Base-by-base conservation (phyloP, 306 rosid species). In the Erythrophleum fordii region DNA sequence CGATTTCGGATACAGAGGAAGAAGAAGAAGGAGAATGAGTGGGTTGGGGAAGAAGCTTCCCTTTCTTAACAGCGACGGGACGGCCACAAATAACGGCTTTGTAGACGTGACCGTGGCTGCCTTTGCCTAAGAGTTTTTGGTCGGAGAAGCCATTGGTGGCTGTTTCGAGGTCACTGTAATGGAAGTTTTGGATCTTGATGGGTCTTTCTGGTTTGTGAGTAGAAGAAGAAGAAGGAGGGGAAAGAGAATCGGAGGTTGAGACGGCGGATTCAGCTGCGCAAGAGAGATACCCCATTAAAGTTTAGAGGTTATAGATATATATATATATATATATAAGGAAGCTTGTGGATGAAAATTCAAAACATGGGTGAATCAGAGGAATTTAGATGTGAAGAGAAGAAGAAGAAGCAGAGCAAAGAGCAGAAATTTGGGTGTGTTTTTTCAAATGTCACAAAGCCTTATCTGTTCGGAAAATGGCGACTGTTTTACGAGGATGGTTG, bases 81-180 rank as follows among this genome's bases (percentile, higher is more conserved):
- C 89, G 90, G 46, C 98, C 98, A 7, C 87, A 87, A 26, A 93
- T 85, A 0, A 91, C 80, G 25, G 97, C 98, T 56, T 91, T 93
- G 83, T 91, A 91, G 77, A 93, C 98, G 46, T 86, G 87, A 4
- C 97, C 97, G 25, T 93, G 98, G 84, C 97, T 93, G 12, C 98
- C 98, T 85, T 91, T 93, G 11, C 98, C 98, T 48, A 93, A 80
- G 25, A 93, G 97, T 85, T 91, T 90, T n/a, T 82, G 87, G 25
- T 88, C 92, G 11, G 98, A 93, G 91, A 93, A 93, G 73, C 91
- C 93, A 72, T 93, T 93, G 37, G 98, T 93, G 70, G 98, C 98
- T 0, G 97, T 97, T 44, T 86, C 93, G 6, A 93, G 91, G 78
- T 91, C 98, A 23, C 91, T 87, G 91, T 93, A 93, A 23, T 84